Percentiles rank a stretch among this genome's conserved stretches.
phyloP scores from a whole-genome alignment of 1,284 basidiomycete genomes.

The Crucibulum cyathiforme region DNA sequence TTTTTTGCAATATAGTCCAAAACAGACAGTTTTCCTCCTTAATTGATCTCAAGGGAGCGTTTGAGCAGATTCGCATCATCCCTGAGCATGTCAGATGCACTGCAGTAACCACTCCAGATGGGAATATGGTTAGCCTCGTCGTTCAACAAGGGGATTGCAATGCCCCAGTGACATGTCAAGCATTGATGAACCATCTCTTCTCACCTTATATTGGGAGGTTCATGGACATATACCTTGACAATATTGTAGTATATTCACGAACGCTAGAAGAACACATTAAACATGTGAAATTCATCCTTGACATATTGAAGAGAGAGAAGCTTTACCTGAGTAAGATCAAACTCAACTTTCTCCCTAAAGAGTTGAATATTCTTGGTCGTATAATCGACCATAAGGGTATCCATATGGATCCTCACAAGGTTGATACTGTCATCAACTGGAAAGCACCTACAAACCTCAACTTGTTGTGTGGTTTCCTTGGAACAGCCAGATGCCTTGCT shows the following conservation, averaged over 20 bases:
- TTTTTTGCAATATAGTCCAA: slow-evolving; percentile 18
- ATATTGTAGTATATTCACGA: slow-evolving; percentile 40
- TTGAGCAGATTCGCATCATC: slow-evolving; percentile 37
- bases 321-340: slow-evolving; percentile 34
- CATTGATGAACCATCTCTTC: slow-evolving; percentile 2
- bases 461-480: slow-evolving; percentile 30
- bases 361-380: slow-evolving; percentile 34
- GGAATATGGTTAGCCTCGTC: slow-evolving; percentile 37
- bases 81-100: slow-evolving; percentile 31
- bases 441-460: slow-evolving; percentile 27
- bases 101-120: slow-evolving; percentile 31
- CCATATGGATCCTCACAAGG: slow-evolving; percentile 39
- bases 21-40: slow-evolving; percentile 19
- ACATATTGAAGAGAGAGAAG: slow-evolving; percentile 28
- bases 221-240: slow-evolving; percentile 26
- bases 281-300: slow-evolving; percentile 29
- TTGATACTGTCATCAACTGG: slow-evolving; percentile 34
- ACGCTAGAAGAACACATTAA: slow-evolving; percentile 33
- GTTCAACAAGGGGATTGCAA: slow-evolving; percentile 35
- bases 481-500: slow-evolving; percentile 32
- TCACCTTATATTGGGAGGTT: slow-evolving; percentile 15
- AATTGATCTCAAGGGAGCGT: slow-evolving; percentile 38
- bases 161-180: slow-evolving; percentile 1
- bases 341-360: slow-evolving; percentile 26
- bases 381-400: slow-evolving; percentile 36